These are phyloP conservation scores for Leccinum pellstonianum DNA, from an alignment of 768 basidiomycete genomes.

Conservation along the genomic window DNA sequence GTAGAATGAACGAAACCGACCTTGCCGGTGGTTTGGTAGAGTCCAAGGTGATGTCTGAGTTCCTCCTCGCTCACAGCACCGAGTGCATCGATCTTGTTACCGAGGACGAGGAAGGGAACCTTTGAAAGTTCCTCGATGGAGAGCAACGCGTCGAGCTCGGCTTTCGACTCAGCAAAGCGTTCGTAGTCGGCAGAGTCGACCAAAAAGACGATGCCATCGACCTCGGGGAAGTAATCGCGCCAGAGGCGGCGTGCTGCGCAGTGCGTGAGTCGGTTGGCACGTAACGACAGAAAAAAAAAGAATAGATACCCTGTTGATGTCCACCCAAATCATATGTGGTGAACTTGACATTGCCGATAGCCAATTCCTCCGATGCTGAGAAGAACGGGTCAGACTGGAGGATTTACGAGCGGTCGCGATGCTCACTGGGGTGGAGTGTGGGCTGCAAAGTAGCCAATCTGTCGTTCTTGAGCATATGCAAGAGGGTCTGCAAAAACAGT, in stretches of 20 bases:
- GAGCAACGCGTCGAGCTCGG: slow-evolving; percentile 93
- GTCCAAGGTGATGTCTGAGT: slow-evolving; percentile 88
- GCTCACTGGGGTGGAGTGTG: slow-evolving; percentile 93
- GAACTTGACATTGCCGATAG: slow-evolving; percentile 98
- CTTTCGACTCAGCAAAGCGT: slow-evolving; percentile 94
- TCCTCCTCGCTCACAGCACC: slow-evolving; percentile 98
- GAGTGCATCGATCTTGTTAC: slow-evolving; percentile 99
- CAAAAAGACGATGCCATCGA: slow-evolving; percentile 97
- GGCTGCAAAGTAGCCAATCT: slow-evolving; percentile 96
- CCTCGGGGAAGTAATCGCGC: slow-evolving; percentile 99
- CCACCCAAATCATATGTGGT: slow-evolving; percentile 98
- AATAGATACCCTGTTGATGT: slow-evolving; percentile 81
- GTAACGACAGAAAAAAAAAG: background rate
- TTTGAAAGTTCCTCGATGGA: slow-evolving; percentile 93
- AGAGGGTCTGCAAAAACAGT: slow-evolving; percentile 61
- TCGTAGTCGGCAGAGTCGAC: slow-evolving; percentile 98
- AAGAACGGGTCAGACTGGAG: slow-evolving; percentile 10
- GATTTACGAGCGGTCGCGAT: slow-evolving; percentile 1
- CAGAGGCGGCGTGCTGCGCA: slow-evolving; percentile 88
- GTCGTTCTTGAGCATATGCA: slow-evolving; percentile 99
- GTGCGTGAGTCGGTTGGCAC: background rate
- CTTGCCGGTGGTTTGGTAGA: slow-evolving; percentile 99
- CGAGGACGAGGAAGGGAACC: slow-evolving; percentile 97
- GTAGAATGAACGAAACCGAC: slow-evolving; percentile 39
- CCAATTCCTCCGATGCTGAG: slow-evolving; percentile 94